Conservation (phyloP, 148 eudicot species). For the Silene conica region DNA sequence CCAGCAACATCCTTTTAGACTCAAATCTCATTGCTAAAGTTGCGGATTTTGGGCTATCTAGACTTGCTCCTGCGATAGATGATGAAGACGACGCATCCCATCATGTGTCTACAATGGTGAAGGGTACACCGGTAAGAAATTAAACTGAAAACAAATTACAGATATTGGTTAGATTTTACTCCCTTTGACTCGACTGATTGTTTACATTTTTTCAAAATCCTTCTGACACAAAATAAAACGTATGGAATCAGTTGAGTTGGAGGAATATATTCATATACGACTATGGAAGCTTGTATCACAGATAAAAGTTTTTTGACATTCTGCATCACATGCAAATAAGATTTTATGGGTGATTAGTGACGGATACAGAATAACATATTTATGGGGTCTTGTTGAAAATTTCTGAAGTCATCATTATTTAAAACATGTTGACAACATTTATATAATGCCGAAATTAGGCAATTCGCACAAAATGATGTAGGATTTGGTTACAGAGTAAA, state of each 20-base stretch:
- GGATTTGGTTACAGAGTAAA: too few relatives aligned
- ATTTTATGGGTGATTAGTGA: too few relatives aligned
- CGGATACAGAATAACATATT: too few relatives aligned
- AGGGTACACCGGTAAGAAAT: slow-evolving; percentile 82
- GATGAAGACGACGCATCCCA: slow-evolving; percentile 47
- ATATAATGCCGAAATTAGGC: too few relatives aligned
- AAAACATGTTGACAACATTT: too few relatives aligned
- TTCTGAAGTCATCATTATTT: too few relatives aligned
- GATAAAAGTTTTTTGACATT: too few relatives aligned
- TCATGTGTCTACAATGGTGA: slow-evolving; percentile 77
- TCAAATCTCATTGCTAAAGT: slow-evolving; percentile 67
- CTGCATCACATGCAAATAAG: too few relatives aligned
- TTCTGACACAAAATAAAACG: not conserved
- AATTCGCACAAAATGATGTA: too few relatives aligned
- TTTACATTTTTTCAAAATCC: not conserved
- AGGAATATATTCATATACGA: not conserved
- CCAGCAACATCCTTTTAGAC: slow-evolving; percentile 83
- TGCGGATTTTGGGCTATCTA: slow-evolving; percentile 89
- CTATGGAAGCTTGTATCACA: not conserved
- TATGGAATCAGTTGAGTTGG: not conserved
- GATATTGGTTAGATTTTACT: not conserved
- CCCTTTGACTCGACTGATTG: not conserved
- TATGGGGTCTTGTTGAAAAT: too few relatives aligned
- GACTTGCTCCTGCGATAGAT: slow-evolving; percentile 74
- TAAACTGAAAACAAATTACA: not conserved